Evolutionary conservation across 345 rosid genomes (phyloP), one percentile per base, ranked within the genome.

Genomic region (Salix koriyanagi): DNA sequence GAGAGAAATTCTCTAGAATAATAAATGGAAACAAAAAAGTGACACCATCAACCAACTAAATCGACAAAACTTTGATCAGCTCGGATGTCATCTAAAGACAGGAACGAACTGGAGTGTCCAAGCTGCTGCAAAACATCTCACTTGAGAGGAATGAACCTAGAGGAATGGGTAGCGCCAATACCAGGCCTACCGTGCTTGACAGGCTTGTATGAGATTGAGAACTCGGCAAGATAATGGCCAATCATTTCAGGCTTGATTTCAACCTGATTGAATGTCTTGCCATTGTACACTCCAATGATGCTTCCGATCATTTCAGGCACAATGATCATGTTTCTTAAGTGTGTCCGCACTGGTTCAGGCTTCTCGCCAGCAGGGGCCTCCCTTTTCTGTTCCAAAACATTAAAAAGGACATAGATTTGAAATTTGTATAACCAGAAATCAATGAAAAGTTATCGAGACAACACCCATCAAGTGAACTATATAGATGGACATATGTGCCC

Each of bases 201-300:
- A 2, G 98, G 97, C 89, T 81, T 81, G 84, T 81, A 81, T 32
- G 79, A 69, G 42, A 81, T 81, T 39, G 81, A 81, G 71, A 81
- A 81, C 79, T 81, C 84, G 2, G 81, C 84, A 16, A 77, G 62
- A 71, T 77, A 77, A 34, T 73, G 84, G 7, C 75, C 79, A 75
- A 94, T 94, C 98, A 94, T 94, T 81, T 94, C 98, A 1, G 97
- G 97, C 89, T 94, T 94, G 88, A 94, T 92, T 72, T 94, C 98
- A 26, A 92, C 94, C 76, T 94, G 98, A 78, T 94, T 94, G 72
- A 94, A 94, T 34, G 97, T 92, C 88, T 91, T 94, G 23, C 98
- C 97, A 19, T 94, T 94, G 94, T 94, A 94, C 18, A 92, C 97
- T 1, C 98, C 98, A 42, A 92, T 87, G 41, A 92, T 80, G 87